Percentiles rank a stretch among this genome's conserved stretches.
Evolutionary conservation across 2,329 filamentous ascomycete genomes (phyloP).

Genomic region (Podosphaera xanthii): DNA sequence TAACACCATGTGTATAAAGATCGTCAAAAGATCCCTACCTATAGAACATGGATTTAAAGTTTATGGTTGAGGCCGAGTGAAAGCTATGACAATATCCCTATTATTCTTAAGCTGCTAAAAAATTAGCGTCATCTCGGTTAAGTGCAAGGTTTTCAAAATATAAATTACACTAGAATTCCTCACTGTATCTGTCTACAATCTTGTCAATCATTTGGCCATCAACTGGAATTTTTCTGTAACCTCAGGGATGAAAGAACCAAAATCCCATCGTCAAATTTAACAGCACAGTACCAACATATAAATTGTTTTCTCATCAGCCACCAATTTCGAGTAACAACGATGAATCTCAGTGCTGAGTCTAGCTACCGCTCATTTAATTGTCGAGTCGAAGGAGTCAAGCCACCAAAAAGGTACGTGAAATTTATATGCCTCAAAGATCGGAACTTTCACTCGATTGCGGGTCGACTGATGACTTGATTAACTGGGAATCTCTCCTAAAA

Average conservation of each 20-base stretch:
- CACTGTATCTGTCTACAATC: background rate
- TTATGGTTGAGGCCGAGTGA: no score
- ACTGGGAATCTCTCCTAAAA: slow-evolving; percentile 99
- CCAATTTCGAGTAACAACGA: no score
- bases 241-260: background rate
- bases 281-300: no score
- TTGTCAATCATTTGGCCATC: background rate
- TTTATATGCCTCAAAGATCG: background rate
- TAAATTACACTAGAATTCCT: background rate
- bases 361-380: slow-evolving; percentile 39
- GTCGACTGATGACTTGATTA: slow-evolving; percentile 53
- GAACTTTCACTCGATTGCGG: background rate
- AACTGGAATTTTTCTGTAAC: background rate
- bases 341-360: slow-evolving; percentile 40
- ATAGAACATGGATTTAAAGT: no score
- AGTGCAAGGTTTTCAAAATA: background rate
- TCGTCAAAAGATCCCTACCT: no score
- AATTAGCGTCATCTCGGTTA: slow-evolving; percentile 1
- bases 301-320: no score
- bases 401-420: slow-evolving; percentile 63
- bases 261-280: no score
- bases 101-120: background rate
- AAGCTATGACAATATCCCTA: no score
- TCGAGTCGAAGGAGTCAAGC: slow-evolving; percentile 63
- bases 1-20: no score